Percentiles rank a stretch among this genome's conserved stretches.
These are phyloP conservation scores for Polytrichum commune DNA, from an alignment of 225 moss, liverwort and hornwort genomes.

Conservation along the genomic window DNA sequence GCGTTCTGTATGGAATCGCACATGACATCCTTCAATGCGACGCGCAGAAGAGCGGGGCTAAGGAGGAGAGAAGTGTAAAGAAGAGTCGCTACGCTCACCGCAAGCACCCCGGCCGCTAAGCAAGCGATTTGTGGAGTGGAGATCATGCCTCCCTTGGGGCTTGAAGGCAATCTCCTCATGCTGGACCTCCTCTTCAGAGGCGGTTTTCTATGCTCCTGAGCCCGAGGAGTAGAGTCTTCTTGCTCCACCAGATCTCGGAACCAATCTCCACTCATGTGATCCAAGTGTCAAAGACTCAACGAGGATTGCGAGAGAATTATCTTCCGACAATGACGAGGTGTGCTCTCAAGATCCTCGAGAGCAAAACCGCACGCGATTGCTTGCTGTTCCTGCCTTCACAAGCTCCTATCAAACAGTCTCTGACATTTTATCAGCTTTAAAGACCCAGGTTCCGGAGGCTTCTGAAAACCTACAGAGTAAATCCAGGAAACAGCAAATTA, in stretches of 20 bases:
- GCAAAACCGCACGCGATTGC: too few relatives aligned
- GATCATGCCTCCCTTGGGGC: background rate
- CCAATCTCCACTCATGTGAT: slow-evolving; percentile 7
- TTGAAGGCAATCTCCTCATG: background rate
- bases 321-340: too few relatives aligned
- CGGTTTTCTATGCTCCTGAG: background rate
- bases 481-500: too few relatives aligned
- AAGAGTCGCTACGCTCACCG: background rate
- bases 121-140: slow-evolving; percentile 1
- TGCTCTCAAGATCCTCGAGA: too few relatives aligned
- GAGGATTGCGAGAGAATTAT: too few relatives aligned
- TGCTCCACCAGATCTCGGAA: slow-evolving; percentile 8
- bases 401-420: too few relatives aligned
- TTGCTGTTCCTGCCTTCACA: too few relatives aligned
- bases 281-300: background rate
- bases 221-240: background rate
- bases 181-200: background rate
- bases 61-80: slow-evolving; percentile 3
- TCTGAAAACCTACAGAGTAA: too few relatives aligned
- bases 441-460: too few relatives aligned
- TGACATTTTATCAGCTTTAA: too few relatives aligned
- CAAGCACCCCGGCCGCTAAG: slow-evolving; percentile 5
- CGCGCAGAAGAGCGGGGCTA: slow-evolving; percentile 5
- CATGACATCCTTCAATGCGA: slow-evolving; percentile 2
- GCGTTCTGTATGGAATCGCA: background rate